Conservation (phyloP, 331 rosid genomes). For the Phaseolus coccineus region DNA sequence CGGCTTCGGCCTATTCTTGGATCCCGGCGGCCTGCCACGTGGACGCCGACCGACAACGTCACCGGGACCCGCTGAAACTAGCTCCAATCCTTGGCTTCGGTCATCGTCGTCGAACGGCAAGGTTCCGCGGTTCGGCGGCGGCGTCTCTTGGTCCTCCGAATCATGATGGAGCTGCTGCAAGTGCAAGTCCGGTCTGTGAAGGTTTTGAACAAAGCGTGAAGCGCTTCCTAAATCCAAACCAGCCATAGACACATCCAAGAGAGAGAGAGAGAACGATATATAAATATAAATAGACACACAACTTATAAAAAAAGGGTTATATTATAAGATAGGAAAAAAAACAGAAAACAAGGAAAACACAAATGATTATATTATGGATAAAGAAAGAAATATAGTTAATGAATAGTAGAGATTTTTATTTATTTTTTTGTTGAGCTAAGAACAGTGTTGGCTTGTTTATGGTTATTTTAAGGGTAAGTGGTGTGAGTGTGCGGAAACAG, state of each 20-base stretch:
- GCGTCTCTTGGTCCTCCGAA: conserved; percentile 44
- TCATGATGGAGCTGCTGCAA: conserved; percentile 52
- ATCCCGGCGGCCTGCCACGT: conserved; percentile 85
- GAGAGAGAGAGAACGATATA: conserved; percentile 33
- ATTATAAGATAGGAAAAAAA: conserved; percentile 31
- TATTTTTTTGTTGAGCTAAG: conserved; percentile 30
- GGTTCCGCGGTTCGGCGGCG: conserved; percentile 6
- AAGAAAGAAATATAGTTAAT: conserved; percentile 23
- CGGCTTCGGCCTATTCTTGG: conserved; percentile 85
- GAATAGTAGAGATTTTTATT: conserved; percentile 25
- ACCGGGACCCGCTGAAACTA: conserved; percentile 55
- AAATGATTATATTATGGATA: conserved; percentile 42
- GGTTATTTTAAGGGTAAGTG: conserved; percentile 58
- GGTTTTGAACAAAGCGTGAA: conserved; percentile 77
- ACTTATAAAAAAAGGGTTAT: conserved; percentile 28
- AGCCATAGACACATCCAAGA: conserved; percentile 77
- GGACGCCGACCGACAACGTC: conserved; percentile 73
- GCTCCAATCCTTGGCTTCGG: conserved; percentile 62
- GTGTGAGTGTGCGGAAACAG: conserved; percentile 34
- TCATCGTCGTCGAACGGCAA: conserved; percentile 59
- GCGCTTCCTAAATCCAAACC: conserved; percentile 93
- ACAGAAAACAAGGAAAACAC: conserved; percentile 72
- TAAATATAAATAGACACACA: background rate
- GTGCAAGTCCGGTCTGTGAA: conserved; percentile 71
- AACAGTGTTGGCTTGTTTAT: conserved; percentile 45